Percentiles rank a stretch among this genome's conserved stretches.
Evolutionary conservation across 805 yeast species (phyloP).

Genomic region (Vanderwaltozyma yarrowii): DNA sequence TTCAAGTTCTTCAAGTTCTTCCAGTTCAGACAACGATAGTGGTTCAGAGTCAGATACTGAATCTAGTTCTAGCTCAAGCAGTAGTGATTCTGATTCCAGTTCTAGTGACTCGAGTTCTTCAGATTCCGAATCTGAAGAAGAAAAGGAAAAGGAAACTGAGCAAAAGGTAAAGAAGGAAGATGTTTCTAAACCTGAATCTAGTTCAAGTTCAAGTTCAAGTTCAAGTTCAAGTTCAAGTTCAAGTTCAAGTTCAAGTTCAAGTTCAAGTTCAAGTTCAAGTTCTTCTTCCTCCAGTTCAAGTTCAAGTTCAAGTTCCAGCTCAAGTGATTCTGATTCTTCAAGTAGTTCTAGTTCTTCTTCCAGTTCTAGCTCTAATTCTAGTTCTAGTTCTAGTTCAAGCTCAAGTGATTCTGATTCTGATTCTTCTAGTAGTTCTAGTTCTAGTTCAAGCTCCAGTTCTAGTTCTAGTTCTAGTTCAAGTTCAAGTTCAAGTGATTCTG

Average conservation of each 20-base stretch:
- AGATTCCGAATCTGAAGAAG: slow-evolving; percentile 1
- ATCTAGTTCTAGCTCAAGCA: slow-evolving; percentile 6
- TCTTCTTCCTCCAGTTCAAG: slow-evolving; percentile 15
- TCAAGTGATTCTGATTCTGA: slow-evolving; percentile 11
- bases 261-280: slow-evolving; percentile 9
- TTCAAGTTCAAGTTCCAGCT: slow-evolving; percentile 7
- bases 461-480: slow-evolving; percentile 9
- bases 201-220: slow-evolving; percentile 1
- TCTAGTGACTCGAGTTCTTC: slow-evolving; percentile 2
- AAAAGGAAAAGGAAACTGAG: too few relatives aligned
- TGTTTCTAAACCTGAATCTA: slow-evolving; percentile 2
- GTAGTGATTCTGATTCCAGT: slow-evolving; percentile 28
- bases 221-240: slow-evolving; percentile 10
- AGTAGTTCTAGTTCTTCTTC: slow-evolving; percentile 6
- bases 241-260: slow-evolving; percentile 6
- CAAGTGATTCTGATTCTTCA: slow-evolving; percentile 3
- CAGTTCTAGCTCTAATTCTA: slow-evolving; percentile 7
- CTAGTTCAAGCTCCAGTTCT: slow-evolving; percentile 6
- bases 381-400: slow-evolving; percentile 6
- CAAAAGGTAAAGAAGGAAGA: too few relatives aligned
- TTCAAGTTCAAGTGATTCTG: slow-evolving; percentile 4
- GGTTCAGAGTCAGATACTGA: slow-evolving; percentile 4
- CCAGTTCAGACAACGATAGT: slow-evolving; percentile 2
- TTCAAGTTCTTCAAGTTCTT: slow-evolving; percentile 4
- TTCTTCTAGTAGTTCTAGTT: slow-evolving; percentile 6